phyloP scores from a whole-genome alignment of 768 basidiomycete genomes.

The Rhizopogon vinicolor region DNA sequence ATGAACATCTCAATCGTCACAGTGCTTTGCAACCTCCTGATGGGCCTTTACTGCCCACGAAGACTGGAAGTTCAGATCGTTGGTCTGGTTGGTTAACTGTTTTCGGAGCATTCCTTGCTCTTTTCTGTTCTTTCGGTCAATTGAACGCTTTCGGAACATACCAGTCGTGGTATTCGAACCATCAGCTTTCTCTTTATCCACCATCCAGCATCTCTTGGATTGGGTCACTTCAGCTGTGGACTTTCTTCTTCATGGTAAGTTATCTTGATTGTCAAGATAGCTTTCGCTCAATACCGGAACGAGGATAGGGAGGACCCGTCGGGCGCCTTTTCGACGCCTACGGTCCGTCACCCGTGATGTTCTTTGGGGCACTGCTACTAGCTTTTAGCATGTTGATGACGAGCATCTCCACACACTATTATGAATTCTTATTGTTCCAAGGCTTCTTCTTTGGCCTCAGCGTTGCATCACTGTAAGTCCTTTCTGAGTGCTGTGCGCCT shows the following conservation, averaged over 20 bases:
- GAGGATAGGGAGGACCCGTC: slow-evolving; percentile 51
- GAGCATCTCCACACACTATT: slow-evolving; percentile 52
- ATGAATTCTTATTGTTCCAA: slow-evolving; percentile 59
- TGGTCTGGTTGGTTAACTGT: slow-evolving; percentile 43
- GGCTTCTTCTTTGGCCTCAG: slow-evolving; percentile 64
- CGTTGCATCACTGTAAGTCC: slow-evolving; percentile 57
- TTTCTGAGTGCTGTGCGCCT: not conserved
- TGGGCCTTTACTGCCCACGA: slow-evolving; percentile 10
- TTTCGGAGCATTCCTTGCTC: slow-evolving; percentile 58
- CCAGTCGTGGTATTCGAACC: slow-evolving; percentile 59
- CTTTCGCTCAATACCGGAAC: slow-evolving; percentile 1
- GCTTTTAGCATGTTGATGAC: slow-evolving; percentile 54
- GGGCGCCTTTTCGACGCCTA: slow-evolving; percentile 57
- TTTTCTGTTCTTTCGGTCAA: slow-evolving; percentile 69
- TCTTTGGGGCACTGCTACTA: slow-evolving; percentile 44
- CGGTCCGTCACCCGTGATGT: slow-evolving; percentile 53
- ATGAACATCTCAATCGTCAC: slow-evolving; percentile 14
- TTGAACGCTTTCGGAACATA: slow-evolving; percentile 72
- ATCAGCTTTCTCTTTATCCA: slow-evolving; percentile 48
- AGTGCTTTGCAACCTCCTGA: slow-evolving; percentile 20
- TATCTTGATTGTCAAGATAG: not conserved
- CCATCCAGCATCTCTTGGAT: slow-evolving; percentile 67
- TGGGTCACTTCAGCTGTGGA: slow-evolving; percentile 63
- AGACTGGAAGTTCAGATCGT: slow-evolving; percentile 15
- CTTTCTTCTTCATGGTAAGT: slow-evolving; percentile 66